Evolutionary conservation across 305 asterid species (phyloP), one percentile per base, ranked within the genome.

Genomic region (Fraxinus nigra): DNA sequence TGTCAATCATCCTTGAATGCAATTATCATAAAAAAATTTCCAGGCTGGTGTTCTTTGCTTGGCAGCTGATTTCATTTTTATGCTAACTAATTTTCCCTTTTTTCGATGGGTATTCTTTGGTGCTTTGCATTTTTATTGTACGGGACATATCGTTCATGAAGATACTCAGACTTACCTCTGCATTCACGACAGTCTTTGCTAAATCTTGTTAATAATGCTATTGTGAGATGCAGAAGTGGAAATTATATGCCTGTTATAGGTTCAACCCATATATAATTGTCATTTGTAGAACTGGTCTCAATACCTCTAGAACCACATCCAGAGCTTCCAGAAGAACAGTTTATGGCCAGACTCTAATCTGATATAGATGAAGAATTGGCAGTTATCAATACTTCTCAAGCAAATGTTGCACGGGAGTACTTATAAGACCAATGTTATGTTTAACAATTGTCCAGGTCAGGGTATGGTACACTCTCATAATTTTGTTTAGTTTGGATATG

Each of bases 351-450:
- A 61, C 72, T 61, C 11, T 24, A 20, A 7, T 61, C 10, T 20
- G 72, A 20, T 61, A 20, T 9, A 22, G 28, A 20, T 20, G 72
- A 61, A 20, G 33, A 9, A 7, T 61, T 61, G 28, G 30, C 28
- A 24, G 13, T 22, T 61, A 8, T 20, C 93, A 92, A 84, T 90
- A 84, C 74, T 32, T 40, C 70, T 85, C 20, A 51, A 51, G 7
- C 61, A 51, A 51, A 51, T 16, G 22, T 51, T 51, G 61, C 8
- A 16, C 8, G 61, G 61, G 22, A n/a, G 61, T 51, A 16, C 61
- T 51, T 51, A 51, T 16, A 51, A 51, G 22, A 4, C 63, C 22
- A 16, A 51, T 51, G 22, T 51, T 51, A 5, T 51, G 63, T 51
- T 51, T 51, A 51, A 16, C 63, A 18, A 51, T 51, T 16, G 18